Evolutionary conservation across 495 filamentous ascomycete species (phyloP), one percentile per base, ranked within the genome.

Genomic region (Annulohypoxylon maeteangense): DNA sequence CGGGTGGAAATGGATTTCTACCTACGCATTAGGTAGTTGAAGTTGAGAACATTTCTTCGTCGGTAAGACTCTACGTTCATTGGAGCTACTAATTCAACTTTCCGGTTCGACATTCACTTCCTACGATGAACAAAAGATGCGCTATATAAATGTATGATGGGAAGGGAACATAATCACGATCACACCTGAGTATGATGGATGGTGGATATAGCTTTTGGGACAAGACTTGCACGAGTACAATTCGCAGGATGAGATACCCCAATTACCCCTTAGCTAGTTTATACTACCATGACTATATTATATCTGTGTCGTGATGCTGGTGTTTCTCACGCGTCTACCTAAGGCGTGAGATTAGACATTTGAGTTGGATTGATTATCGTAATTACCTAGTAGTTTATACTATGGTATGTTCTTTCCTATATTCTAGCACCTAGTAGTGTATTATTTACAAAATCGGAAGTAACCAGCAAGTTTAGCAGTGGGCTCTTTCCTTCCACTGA

Each of bases 221-320:
- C 29, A 18, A 55, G 20, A 22, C 18, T 16, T 36, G n/a, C 11
- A 36, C 18, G 32, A 10, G 42, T 25, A 36, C 40, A 18, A 40
- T n/a, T 14, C 36, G 40, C 16, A 18, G 59, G 55, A 40, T 47
- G 36, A 67, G 62, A 73, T 73, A 70, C 73, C 70, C 69, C 70
- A 18, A 67, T 66, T 66, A 56, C 60, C 63, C 29, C 20, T 53
- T 22, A 59, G 34, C 20, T 54, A 57, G 45, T 44, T 44, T 3
- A 44, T 20, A 44, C 6, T 44, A 1, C 0, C 23, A 59, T 51
- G 31, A 14, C 8, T 10, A 7, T 51, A 16, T 25, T 3, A 10
- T 51, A 29, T 25, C 4, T 14, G 7, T 14, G 25, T 51, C 23
- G 8, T 14, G 23, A 51, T 51, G 12, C 29, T 27, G 23, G 1